Percentiles rank a stretch among this genome's conserved stretches.
phyloP scores from a whole-genome alignment of 2,329 filamentous ascomycete species.

The Venturia aucupariae region DNA sequence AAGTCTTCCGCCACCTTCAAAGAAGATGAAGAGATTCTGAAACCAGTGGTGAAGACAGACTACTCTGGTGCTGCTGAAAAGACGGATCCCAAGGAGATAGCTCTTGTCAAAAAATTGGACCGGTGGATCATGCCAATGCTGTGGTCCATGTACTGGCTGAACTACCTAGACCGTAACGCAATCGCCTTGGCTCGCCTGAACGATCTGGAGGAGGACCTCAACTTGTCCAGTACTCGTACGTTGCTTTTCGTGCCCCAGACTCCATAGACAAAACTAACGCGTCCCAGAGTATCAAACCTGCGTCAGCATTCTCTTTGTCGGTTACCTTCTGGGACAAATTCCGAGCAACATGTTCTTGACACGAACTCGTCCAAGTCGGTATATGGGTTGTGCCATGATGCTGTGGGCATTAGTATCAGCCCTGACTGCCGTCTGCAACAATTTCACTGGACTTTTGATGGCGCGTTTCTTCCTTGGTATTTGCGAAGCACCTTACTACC shows the following conservation, averaged over 20 bases:
- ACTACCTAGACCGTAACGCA: conserved; percentile 50
- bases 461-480: conserved; percentile 30
- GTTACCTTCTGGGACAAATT: conserved; percentile 16
- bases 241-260: not conserved
- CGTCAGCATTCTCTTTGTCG: conserved; percentile 50
- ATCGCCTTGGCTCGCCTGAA: conserved; percentile 56
- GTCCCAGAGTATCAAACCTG: conserved; percentile 47
- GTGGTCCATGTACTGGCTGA: conserved; percentile 24
- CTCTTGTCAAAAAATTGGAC: conserved; percentile 13
- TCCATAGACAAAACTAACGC: not conserved
- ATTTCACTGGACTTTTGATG: conserved; percentile 29
- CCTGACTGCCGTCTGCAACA: conserved; percentile 25
- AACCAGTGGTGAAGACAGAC: not conserved
- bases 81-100: conserved; percentile 6
- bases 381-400: conserved; percentile 34
- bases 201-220: conserved; percentile 50
- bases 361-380: conserved; percentile 21
- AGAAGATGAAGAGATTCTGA: not conserved
- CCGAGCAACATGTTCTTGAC: conserved; percentile 31
- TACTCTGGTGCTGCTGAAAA: conserved; percentile 1
- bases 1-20: not conserved
- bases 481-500: conserved; percentile 41
- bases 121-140: conserved; percentile 13
- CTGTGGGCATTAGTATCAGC: conserved; percentile 34
- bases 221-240: conserved; percentile 35